phyloP scores from a whole-genome alignment of 2,329 filamentous ascomycete genomes.

The Capronia epimyces region DNA sequence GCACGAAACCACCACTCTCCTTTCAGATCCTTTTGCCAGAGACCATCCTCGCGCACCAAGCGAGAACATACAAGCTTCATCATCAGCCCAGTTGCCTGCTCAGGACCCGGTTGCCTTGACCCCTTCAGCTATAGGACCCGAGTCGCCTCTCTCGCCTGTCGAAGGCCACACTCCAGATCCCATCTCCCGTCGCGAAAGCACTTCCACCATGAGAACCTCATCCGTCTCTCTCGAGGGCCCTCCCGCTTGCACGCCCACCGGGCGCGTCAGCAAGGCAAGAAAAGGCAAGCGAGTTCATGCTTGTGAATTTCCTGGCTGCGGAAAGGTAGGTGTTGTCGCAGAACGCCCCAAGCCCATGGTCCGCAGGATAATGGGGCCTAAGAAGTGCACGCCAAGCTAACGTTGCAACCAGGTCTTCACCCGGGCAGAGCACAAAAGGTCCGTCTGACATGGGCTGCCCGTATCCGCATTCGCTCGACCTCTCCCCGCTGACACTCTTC shows the following conservation, averaged over 20 bases:
- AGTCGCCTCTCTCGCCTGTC: conserved; percentile 23
- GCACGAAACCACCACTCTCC: conserved; percentile 11
- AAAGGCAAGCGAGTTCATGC: conserved; percentile 49
- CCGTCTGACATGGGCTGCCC: conserved; percentile 4
- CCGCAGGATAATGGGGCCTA: not conserved
- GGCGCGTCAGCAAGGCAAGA: conserved; percentile 49
- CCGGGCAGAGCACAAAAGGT: conserved; percentile 45
- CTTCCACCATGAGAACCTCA: conserved; percentile 30
- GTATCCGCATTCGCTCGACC: not conserved
- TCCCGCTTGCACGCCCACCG: conserved; percentile 46
- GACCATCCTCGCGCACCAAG: conserved; percentile 16
- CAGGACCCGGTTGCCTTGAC: conserved; percentile 13
- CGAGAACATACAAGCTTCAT: conserved; percentile 16
- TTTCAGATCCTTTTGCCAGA: conserved; percentile 15
- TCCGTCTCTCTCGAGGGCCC: conserved; percentile 30
- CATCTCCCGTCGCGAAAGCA: conserved; percentile 26
- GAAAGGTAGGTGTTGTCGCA: conserved; percentile 43
- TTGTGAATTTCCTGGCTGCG: conserved; percentile 45
- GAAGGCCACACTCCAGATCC: conserved; percentile 15
- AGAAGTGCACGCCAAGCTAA: conserved; percentile 9
- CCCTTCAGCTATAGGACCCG: conserved; percentile 17
- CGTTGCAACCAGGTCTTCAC: conserved; percentile 42
- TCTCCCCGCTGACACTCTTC: conserved; percentile 6
- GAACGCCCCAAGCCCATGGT: too few species aligned
- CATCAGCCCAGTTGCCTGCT: conserved; percentile 12